Evolutionary conservation across 2,329 filamentous ascomycete genomes (phyloP), one percentile per base, ranked within the genome.

Genomic region (Tolypocladium guangdongense): DNA sequence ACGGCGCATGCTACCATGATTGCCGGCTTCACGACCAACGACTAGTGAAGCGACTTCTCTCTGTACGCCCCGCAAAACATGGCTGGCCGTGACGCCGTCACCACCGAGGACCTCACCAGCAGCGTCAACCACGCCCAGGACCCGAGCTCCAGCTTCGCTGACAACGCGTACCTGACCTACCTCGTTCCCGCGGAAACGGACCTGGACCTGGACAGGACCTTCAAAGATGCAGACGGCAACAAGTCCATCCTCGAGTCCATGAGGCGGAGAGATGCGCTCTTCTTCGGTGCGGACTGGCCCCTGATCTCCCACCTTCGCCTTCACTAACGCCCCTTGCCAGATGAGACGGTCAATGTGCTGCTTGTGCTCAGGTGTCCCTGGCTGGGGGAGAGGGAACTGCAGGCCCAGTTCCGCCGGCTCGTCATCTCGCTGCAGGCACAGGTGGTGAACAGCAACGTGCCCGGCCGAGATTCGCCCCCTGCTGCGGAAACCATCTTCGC

Each of bases 271-370:
- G 77, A 85, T 39, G 76, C 78, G 52, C 72, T 91, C 39, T 86
- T 88, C 64, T 89, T 90, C 64, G 87, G 87, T 90, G 74, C 60
- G 79, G 10, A 14, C 16, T 12, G 20, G 4, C 24, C 41, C 49
- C 46, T 33, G n/a, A 11, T 45, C 16, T 41, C 41, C 32, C 38
- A 16, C 47, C 78, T 73, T 68, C n/a, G 27, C 49, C 22, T 22
- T 54, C 39, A 39, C 62, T 63, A 24, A 63, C 55, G 41, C 45
- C 18, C 36, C 5, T 14, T 2, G 64, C 54, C 71, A 90, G 87
- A 91, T 78, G 87, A 91, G 73, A 82, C 81, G 30, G 77, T 87
- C 54, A 74, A 84, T 57, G 76, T 90, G 20, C 82, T 87, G 62
- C 72, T 90, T 57, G 74, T 88, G 12, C 76, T 91, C 54, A 80